These are phyloP conservation scores for Tylopilus vinaceipallidus DNA, from an alignment of 768 basidiomycete genomes.

Conservation along the genomic window DNA sequence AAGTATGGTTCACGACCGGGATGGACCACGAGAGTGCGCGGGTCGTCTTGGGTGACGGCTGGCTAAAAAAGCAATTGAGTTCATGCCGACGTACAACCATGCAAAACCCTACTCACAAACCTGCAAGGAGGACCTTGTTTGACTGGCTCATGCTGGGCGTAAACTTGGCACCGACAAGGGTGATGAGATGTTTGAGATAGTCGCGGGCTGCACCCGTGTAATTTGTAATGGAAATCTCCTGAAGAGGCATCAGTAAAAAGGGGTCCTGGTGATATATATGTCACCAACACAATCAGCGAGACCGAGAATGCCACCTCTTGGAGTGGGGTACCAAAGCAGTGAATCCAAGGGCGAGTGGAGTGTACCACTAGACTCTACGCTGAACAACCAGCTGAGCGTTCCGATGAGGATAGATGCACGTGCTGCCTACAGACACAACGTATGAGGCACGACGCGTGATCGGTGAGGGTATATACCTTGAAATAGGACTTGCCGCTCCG, in stretches of 20 bases:
- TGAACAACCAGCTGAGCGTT: conserved; percentile 80
- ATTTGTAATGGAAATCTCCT: conserved; percentile 86
- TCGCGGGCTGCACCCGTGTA: conserved; percentile 86
- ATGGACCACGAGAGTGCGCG: conserved; percentile 81
- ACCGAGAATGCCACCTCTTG: conserved; percentile 53
- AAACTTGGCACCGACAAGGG: conserved; percentile 72
- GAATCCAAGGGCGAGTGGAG: conserved; percentile 67
- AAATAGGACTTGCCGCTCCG: conserved; percentile 70
- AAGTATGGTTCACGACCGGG: conserved; percentile 84
- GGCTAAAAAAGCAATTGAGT: conserved; percentile 24
- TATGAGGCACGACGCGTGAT: not conserved
- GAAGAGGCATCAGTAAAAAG: not conserved
- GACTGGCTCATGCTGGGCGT: conserved; percentile 76
- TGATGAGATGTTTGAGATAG: conserved; percentile 82
- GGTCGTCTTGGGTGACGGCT: conserved; percentile 54
- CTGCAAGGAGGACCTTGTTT: conserved; percentile 83
- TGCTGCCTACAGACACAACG: conserved; percentile 49
- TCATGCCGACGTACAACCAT: not conserved
- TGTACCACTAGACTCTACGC: conserved; percentile 63
- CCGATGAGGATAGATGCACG: conserved; percentile 49
- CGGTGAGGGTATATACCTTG: conserved; percentile 42
- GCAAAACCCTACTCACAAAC: conserved; percentile 54
- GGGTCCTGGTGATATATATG: not conserved
- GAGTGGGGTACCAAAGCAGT: conserved; percentile 83
- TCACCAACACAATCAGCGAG: conserved; percentile 60